phyloP scores from a whole-genome alignment of 1,284 basidiomycete species.

The Calocybe gambosa region DNA sequence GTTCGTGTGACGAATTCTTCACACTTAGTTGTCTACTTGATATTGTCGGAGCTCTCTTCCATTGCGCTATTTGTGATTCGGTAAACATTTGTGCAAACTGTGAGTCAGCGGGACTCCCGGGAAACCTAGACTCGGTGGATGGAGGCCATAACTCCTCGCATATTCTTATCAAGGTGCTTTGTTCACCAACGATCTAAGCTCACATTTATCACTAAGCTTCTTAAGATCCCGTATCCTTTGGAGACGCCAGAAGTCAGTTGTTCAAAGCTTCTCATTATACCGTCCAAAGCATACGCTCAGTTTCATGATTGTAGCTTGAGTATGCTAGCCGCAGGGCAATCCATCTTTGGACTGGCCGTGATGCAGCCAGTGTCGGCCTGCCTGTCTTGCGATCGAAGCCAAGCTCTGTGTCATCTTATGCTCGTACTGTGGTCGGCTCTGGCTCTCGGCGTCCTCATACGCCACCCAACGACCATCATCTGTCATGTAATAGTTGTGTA shows the following conservation, averaged over 20 bases:
- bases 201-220: constrained; percentile 3
- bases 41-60: constrained; percentile 85
- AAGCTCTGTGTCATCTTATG: constrained; percentile 55
- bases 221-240: constrained; percentile 78
- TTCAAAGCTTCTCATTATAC: background rate
- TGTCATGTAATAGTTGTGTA: constrained; percentile 54
- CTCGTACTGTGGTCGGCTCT: constrained; percentile 57
- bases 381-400: constrained; percentile 39
- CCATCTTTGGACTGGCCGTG: constrained; percentile 70
- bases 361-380: constrained; percentile 54
- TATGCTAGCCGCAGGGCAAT: constrained; percentile 69
- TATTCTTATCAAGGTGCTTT: constrained; percentile 84
- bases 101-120: constrained; percentile 78
- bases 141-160: constrained; percentile 77
- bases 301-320: constrained; percentile 35
- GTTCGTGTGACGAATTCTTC: background rate
- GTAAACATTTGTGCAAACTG: constrained; percentile 87
- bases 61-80: constrained; percentile 80
- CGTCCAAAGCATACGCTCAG: background rate
- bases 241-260: constrained; percentile 55
- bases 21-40: constrained; percentile 71
- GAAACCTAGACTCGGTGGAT: constrained; percentile 69
- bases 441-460: constrained; percentile 29
- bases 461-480: constrained; percentile 44
- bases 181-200: background rate